Base-by-base conservation (phyloP, 2,329 filamentous ascomycete genomes). In the Diaporthe sp. region DNA sequence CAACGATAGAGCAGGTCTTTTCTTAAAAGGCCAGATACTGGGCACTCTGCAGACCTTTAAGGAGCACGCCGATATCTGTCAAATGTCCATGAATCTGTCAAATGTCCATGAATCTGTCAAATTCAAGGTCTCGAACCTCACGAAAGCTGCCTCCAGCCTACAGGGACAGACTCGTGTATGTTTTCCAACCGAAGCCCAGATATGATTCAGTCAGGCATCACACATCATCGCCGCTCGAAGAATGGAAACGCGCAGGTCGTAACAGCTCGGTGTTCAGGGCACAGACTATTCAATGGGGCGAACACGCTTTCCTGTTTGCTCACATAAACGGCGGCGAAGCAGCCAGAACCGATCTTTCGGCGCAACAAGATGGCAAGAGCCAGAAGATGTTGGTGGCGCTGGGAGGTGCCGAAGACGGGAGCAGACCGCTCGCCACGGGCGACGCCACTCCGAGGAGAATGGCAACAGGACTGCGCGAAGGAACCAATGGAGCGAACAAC, bases 241-340 rank as follows among this genome's bases (percentile, higher is more conserved):
- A 44, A 44, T 6, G 42, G 42, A 17, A 17, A 44, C 13, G 1
- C 6, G 15, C 13, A 44, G 46, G 1, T n/a, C 19, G 19, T 5
- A 8, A 22, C 46, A 49, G 22, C 46, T 31, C 28, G 28, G 28
- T 31, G 28, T 31, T 4, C 28, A 31, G 28, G 28, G 4, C 28
- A 31, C 28, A 31, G 28, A 31, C 28, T 31, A 31, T 31, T 31
- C 28, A 31, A 31, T 31, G 28, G 28, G 28, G 28, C 28, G 28
- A 31, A 25, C 22, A 34, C 17, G 28, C 34, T 25, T n/a, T 60
- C 22, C 12, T 60, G 1, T 3, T 60, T 15, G 15, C 31, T 37
- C 55, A 2, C 19, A 3, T n/a, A 0, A 1, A n/a, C 5, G 1
- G 25, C 19, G 5, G 13, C 31, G 19, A 37, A 37, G 17, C 8